Base-by-base conservation (phyloP, 2,329 filamentous ascomycete genomes). In the Zymoseptoria tritici region DNA sequence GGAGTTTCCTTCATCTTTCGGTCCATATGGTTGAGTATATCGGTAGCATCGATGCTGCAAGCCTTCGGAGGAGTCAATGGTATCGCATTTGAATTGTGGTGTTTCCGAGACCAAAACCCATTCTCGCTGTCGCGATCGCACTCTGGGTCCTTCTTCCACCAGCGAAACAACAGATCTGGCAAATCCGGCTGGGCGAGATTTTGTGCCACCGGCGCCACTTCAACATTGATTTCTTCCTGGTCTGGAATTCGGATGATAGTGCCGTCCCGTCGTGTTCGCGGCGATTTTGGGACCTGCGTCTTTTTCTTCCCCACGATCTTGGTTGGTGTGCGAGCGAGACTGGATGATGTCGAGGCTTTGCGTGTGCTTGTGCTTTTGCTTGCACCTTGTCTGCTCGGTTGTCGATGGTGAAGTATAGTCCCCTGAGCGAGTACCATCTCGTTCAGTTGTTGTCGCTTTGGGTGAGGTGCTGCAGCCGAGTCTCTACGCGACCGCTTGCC, bases 141-240 rank as follows among this genome's bases (percentile, higher is more conserved):
- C 2, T 36, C 22, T 4, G 58, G 29, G 19, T 57, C 51, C 19
- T 62, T 42, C 11, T 57, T 31, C 60, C 60, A 62, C 20, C 16
- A 55, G 22, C 57, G 36, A 31, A 58, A 62, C 4, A 62, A 53
- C 11, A 62, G 56, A 3, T 53, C 58, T 8, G 57, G 55, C 24
- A 62, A 11, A 4, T 53, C 58, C 16, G 60, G 58, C 36, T 56
- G 60, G 46, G 52, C 55, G 42, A 54, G 19, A 20, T 58, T 42
- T 2, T 31, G 19, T 16, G 52, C 21, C 6, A 58, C 42, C 31
- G 57, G 22, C 1, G 21, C 21, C 2, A 53, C 51, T n/a, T 24
- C 16, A n/a, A 16, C 19, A 16, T 26, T 21, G 26, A 52, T 7
- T 4, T 21, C 26, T 11, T 24, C 13, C 20, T 52, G 4, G 8